Base-by-base conservation (phyloP, 805 yeast species). In the Saccharomycopsis olivae region DNA sequence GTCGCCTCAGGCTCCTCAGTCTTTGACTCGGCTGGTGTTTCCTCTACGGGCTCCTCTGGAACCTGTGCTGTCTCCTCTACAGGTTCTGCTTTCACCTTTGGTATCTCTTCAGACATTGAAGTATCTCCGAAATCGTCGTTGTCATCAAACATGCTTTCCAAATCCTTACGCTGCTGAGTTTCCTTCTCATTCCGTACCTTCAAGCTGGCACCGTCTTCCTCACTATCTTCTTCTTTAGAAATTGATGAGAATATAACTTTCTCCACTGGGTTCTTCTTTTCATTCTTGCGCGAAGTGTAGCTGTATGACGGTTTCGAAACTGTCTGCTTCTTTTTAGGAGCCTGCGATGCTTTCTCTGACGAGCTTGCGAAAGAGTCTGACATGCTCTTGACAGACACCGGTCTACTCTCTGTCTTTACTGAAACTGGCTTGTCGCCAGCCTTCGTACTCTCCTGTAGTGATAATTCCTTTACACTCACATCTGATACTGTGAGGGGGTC, bases 101-200 rank as follows among this genome's bases (percentile, higher is more conserved):
- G 10, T 6, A 23, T 23, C 10, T 23, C 25, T 8, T 8, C 25
- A 23, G 10, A 8, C 6, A 6, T 23, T 23, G 39, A 43, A 35
- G n/a, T 16, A 10, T 33, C 38, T 14, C 29, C 38, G 11, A 30
- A 29, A 31, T 37, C 35, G 20, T 38, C 35, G 18, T 29, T 17
- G 29, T 51, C 56, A 32, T 54, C 40, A 19, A 41, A 45, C 30
- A 41, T 21, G 13, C 17, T 29, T 18, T 39, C 43, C 17, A 45
- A 20, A 20, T 34, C 46, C 28, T 45, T 31, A 14, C 38, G 25
- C 35, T 43, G 40, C 5, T 25, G 8, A 20, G 31, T 30, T 29
- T 24, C 38, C 27, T 37, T 37, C 4, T 10, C 25, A 9, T 16
- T 30, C 10, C 36, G 29, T 15, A 11, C 27, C n/a, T 33, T 32